Conservation (phyloP, 768 basidiomycete species). For the Boletellus emodensis region DNA sequence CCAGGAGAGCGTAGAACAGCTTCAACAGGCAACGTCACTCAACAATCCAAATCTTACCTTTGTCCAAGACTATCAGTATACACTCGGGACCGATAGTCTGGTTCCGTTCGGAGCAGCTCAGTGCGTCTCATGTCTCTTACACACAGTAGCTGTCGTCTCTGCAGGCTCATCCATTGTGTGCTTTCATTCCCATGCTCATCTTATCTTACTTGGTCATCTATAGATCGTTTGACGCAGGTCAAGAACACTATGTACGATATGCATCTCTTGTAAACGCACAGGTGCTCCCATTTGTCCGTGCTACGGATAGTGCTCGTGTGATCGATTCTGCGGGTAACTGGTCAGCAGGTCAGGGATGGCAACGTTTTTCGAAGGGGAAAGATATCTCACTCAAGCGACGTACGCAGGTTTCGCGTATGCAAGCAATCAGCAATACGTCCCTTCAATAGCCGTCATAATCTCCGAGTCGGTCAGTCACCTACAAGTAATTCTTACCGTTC, state of each 20-base stretch:
- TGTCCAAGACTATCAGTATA: constrained; percentile 49
- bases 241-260: constrained; percentile 50
- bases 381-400: not conserved
- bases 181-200: not conserved
- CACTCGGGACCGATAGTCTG: constrained; percentile 53
- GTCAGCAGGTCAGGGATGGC: constrained; percentile 44
- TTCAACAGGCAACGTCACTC: constrained; percentile 44
- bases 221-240: constrained; percentile 51
- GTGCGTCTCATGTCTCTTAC: constrained; percentile 52
- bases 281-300: constrained; percentile 49
- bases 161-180: constrained; percentile 31
- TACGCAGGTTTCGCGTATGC: constrained; percentile 45
- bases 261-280: constrained; percentile 37
- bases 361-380: not conserved
- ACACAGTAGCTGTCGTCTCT: too few relatives aligned
- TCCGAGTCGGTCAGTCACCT: constrained; percentile 43
- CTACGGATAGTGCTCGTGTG: constrained; percentile 51
- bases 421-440: constrained; percentile 37
- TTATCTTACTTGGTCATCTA: not conserved
- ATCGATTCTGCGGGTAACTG: constrained; percentile 65
- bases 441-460: constrained; percentile 44
- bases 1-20: constrained; percentile 44
- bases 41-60: constrained; percentile 47
- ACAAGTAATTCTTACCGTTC: too few relatives aligned
- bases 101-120: constrained; percentile 63